phyloP scores from a whole-genome alignment of 495 filamentous ascomycete genomes.

The Margaritispora aquatica region DNA sequence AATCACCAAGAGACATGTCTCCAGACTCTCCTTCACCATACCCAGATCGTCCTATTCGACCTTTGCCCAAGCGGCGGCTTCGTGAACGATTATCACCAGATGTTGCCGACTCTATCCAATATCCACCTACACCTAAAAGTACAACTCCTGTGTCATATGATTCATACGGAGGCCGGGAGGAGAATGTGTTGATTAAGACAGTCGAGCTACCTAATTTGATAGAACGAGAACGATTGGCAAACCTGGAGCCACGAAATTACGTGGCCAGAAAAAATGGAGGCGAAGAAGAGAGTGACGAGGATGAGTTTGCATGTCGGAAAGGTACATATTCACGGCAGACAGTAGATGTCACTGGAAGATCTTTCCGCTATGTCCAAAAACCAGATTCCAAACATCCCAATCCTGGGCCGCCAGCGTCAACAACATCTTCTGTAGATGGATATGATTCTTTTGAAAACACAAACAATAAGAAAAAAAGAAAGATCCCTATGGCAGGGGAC shows the following conservation, averaged over 20 bases:
- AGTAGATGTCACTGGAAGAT: slow-evolving; percentile 20
- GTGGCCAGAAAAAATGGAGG: slow-evolving; percentile 27
- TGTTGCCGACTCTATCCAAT: slow-evolving; percentile 74
- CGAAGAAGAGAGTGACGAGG: slow-evolving; percentile 34
- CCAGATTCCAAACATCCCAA: slow-evolving; percentile 34
- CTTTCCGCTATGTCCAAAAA: slow-evolving; percentile 27
- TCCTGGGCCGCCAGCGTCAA: slow-evolving; percentile 39
- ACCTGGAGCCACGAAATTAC: slow-evolving; percentile 26
- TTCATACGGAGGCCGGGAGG: slow-evolving; percentile 47
- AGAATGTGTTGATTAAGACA: slow-evolving; percentile 18
- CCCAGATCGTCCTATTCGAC: slow-evolving; percentile 86
- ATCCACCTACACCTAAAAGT: slow-evolving; percentile 62
- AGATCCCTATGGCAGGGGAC: slow-evolving; percentile 84
- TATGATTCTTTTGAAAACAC: slow-evolving; percentile 98
- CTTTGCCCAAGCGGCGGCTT: slow-evolving; percentile 80
- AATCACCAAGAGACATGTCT: slow-evolving; percentile 41
- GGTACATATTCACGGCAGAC: slow-evolving; percentile 23
- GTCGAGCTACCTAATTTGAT: slow-evolving; percentile 19
- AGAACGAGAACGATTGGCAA: slow-evolving; percentile 16
- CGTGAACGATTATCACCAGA: slow-evolving; percentile 80
- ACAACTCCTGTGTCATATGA: slow-evolving; percentile 71
- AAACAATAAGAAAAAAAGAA: slow-evolving; percentile 99
- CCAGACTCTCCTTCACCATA: slow-evolving; percentile 72
- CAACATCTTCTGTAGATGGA: slow-evolving; percentile 64
- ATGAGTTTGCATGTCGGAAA: slow-evolving; percentile 26